A percentile compares a stretch with the other conserved stretches of the same genome.
These are phyloP conservation scores for Cenchrus fungigraminus DNA, from an alignment of 176 grass and related monocot species.

Conservation along the genomic window DNA sequence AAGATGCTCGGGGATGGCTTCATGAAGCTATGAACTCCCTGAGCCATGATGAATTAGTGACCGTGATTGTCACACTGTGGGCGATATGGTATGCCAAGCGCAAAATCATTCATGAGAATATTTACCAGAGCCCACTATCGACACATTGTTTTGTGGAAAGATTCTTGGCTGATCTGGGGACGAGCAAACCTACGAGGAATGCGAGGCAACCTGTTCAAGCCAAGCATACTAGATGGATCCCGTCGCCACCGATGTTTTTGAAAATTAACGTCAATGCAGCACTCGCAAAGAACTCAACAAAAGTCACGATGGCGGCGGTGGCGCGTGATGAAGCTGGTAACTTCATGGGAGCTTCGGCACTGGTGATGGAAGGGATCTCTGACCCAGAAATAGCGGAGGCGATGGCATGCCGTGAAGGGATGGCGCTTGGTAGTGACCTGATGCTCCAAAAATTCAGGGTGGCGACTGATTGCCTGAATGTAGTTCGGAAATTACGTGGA, in stretches of 20 bases:
- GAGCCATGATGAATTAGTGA: too few relatives aligned
- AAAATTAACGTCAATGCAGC: background rate
- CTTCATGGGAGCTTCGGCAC: background rate
- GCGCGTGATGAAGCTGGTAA: background rate
- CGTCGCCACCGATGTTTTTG: background rate
- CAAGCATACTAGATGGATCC: background rate
- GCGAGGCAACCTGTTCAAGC: background rate
- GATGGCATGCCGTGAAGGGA: background rate
- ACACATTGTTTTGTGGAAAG: slow-evolving; percentile 1
- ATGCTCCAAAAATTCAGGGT: background rate
- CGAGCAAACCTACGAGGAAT: background rate
- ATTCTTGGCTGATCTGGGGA: background rate
- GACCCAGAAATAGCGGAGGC: background rate
- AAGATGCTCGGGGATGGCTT: too few relatives aligned
- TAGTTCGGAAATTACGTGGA: background rate
- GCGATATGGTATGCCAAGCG: background rate
- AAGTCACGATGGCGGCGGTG: background rate
- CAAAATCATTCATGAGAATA: background rate
- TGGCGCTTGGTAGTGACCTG: background rate
- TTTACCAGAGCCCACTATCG: background rate
- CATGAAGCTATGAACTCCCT: too few relatives aligned
- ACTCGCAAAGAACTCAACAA: background rate
- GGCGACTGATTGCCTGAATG: background rate
- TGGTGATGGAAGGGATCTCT: background rate
- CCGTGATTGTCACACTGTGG: too few relatives aligned